Evolutionary conservation across 768 basidiomycete genomes (phyloP).

Genomic region (Suillus alpinus): DNA sequence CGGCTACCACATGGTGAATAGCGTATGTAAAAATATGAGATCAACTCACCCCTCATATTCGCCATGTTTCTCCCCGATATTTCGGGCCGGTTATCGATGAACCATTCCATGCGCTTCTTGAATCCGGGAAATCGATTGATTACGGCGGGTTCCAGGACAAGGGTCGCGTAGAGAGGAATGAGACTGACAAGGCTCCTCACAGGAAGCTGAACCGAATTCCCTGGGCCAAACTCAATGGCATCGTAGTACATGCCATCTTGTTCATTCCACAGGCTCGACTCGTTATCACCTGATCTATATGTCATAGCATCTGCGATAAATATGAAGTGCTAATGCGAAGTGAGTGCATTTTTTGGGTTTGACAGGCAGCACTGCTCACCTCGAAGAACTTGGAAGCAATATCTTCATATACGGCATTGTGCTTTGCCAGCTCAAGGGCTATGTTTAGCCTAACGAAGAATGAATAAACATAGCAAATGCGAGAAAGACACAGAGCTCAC

Average conservation of each 20-base stretch:
- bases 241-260: conserved; percentile 99
- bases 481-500: conserved; percentile 39
- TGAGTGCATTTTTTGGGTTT: conserved; percentile 9
- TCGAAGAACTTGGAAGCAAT: conserved; percentile 99
- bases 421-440: conserved; percentile 95
- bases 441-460: conserved; percentile 75
- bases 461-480: conserved; percentile 5
- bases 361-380: conserved; percentile 34
- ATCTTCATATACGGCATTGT: conserved; percentile 96
- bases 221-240: conserved; percentile 84
- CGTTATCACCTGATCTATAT: conserved; percentile 73
- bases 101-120: conserved; percentile 99
- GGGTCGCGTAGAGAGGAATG: conserved; percentile 92
- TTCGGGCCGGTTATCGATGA: conserved; percentile 88
- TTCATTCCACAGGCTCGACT: conserved; percentile 91
- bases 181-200: conserved; percentile 95
- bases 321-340: conserved; percentile 76
- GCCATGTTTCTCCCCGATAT: conserved; percentile 92
- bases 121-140: conserved; percentile 95
- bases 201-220: conserved; percentile 85
- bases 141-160: conserved; percentile 86
- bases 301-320: conserved; percentile 99
- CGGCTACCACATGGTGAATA: conserved; percentile 24
- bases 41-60: conserved; percentile 77
- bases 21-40: not conserved